These are phyloP conservation scores for Hemileia vastatrix DNA, from an alignment of 1,284 basidiomycete genomes.

Conservation along the genomic window DNA sequence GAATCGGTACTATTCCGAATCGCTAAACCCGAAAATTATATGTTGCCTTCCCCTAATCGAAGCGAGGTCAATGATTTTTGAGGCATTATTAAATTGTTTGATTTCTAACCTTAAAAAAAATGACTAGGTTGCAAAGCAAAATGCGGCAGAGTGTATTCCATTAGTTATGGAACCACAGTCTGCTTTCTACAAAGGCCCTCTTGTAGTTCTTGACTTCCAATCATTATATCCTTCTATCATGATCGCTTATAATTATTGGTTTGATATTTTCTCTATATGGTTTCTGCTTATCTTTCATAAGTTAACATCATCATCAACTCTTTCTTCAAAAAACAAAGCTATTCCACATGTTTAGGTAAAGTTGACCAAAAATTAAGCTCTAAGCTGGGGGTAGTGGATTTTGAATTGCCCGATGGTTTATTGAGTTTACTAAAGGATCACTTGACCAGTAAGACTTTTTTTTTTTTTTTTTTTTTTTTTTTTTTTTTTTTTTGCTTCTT, in stretches of 20 bases:
- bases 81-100: not conserved
- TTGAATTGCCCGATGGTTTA: slow-evolving; percentile 61
- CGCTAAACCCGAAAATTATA: slow-evolving; percentile 89
- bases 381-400: slow-evolving; percentile 70
- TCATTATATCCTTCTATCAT: slow-evolving; percentile 92
- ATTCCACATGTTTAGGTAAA: slow-evolving; percentile 80
- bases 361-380: too few species aligned
- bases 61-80: slow-evolving; percentile 55
- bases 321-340: not conserved
- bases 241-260: slow-evolving; percentile 98
- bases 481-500: too few species aligned
- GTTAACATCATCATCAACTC: not conserved
- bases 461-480: not conserved
- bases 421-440: slow-evolving; percentile 61
- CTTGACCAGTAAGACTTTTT: slow-evolving; percentile 55
- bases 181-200: slow-evolving; percentile 82
- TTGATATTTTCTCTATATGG: slow-evolving; percentile 48
- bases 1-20: slow-evolving; percentile 97
- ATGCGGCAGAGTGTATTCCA: slow-evolving; percentile 88
- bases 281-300: not conserved
- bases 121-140: slow-evolving; percentile 78
- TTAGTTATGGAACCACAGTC: slow-evolving; percentile 89
- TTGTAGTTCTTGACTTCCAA: slow-evolving; percentile 89
- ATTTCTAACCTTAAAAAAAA: slow-evolving; percentile 2
- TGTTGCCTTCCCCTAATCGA: slow-evolving; percentile 75